Conservation (phyloP, 2,329 filamentous ascomycete genomes). For the Colletotrichum sp. region DNA sequence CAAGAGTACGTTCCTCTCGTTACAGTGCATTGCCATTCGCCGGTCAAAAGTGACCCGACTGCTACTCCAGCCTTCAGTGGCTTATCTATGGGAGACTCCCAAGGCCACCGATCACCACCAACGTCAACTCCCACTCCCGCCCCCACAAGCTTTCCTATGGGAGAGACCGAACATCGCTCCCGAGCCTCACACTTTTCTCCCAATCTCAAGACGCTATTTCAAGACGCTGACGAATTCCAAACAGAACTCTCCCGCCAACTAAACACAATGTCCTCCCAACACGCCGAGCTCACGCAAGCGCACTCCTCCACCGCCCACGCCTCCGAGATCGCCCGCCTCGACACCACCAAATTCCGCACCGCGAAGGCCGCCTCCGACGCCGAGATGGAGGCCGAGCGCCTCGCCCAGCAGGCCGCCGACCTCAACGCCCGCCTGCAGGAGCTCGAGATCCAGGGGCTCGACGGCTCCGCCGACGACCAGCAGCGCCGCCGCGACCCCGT, state of each 20-base stretch:
- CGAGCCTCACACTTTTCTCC: background rate
- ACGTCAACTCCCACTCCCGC: background rate
- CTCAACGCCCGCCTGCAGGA: conserved; percentile 78
- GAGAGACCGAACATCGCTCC: no score
- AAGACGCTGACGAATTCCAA: background rate
- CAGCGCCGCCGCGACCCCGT: conserved; percentile 47
- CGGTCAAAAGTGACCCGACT: background rate
- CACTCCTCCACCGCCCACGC: conserved; percentile 85
- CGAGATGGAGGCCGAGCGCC: conserved; percentile 93
- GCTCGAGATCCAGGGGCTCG: conserved; percentile 84
- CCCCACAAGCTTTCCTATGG: background rate
- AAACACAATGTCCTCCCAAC: conserved; percentile 74
- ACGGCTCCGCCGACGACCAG: conserved; percentile 59
- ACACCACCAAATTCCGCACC: conserved; percentile 92
- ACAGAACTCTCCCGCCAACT: conserved; percentile 75
- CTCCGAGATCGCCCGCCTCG: conserved; percentile 81
- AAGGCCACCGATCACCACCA: background rate
- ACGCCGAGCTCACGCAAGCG: conserved; percentile 74
- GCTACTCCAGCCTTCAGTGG: background rate
- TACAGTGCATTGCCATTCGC: background rate
- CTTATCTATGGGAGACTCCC: background rate
- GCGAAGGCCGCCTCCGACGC: conserved; percentile 91
- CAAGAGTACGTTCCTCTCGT: conserved; percentile 51
- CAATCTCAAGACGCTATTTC: background rate
- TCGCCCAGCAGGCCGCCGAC: conserved; percentile 78